Evolutionary conservation across 345 rosid genomes (phyloP).

Genomic region (Aegle marmelos): DNA sequence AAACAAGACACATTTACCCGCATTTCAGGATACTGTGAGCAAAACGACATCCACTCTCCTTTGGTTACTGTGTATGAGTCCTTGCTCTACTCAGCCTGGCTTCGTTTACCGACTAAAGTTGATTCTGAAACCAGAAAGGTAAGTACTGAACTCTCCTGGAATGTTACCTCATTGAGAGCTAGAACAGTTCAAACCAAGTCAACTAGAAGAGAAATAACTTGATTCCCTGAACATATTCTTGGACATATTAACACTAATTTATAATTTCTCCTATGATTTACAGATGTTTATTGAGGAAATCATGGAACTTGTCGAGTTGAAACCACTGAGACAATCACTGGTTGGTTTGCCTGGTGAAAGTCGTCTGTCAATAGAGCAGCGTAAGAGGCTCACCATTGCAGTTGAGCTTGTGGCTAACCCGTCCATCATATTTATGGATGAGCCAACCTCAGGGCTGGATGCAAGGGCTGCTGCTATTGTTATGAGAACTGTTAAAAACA

Average conservation of each 20-base stretch:
- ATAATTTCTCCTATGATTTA: background rate
- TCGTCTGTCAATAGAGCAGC: conserved; percentile 47
- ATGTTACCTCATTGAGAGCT: background rate
- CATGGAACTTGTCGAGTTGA: conserved; percentile 45
- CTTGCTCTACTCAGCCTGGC: conserved; percentile 57
- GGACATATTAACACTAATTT: background rate
- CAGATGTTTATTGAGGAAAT: conserved; percentile 31
- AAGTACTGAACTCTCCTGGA: background rate
- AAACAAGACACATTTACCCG: conserved; percentile 58
- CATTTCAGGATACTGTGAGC: conserved; percentile 56
- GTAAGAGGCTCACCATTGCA: conserved; percentile 47
- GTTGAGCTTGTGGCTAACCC: conserved; percentile 55
- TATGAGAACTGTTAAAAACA: conserved; percentile 51
- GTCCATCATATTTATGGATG: conserved; percentile 47
- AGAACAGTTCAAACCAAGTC: background rate
- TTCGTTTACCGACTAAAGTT: conserved; percentile 36
- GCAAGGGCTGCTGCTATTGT: conserved; percentile 59
- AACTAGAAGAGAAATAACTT: background rate
- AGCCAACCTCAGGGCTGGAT: conserved; percentile 53
- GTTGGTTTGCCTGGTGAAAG: conserved; percentile 48
- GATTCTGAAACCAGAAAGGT: conserved; percentile 41
- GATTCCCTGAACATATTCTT: background rate
- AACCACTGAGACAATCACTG: conserved; percentile 28
- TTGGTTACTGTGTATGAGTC: conserved; percentile 53
- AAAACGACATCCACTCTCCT: conserved; percentile 64